A percentile compares a stretch with the other conserved stretches of the same genome.
Evolutionary conservation across 2,329 filamentous ascomycete genomes (phyloP).

Genomic region (Monosporascus cannonballus): DNA sequence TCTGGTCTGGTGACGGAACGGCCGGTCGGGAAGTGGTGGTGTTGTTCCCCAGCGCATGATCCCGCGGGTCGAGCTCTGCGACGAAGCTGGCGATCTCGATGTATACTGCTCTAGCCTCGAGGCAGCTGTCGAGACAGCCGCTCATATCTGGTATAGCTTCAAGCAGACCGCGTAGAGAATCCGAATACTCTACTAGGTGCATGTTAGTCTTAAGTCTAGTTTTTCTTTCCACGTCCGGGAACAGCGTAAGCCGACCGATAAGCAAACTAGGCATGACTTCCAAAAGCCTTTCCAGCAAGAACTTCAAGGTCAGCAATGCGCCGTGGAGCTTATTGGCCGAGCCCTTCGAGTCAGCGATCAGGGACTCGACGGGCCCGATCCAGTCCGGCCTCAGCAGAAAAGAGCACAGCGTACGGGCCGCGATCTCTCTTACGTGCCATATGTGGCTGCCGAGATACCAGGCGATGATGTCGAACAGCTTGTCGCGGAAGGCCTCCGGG

Average conservation of each 20-base stretch:
- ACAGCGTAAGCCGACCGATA: conserved; percentile 30
- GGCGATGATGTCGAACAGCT: conserved; percentile 53
- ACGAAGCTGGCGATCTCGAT: conserved; percentile 26
- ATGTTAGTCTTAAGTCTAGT: conserved; percentile 4
- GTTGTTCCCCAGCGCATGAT: neutral
- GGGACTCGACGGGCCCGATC: conserved; percentile 32
- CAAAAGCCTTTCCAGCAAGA: conserved; percentile 47
- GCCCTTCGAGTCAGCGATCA: conserved; percentile 27
- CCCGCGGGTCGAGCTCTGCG: conserved; percentile 2
- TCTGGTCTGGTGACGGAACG: neutral
- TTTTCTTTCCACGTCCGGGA: neutral
- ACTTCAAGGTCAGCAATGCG: conserved; percentile 48
- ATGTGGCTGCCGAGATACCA: conserved; percentile 61
- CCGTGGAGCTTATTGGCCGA: conserved; percentile 54
- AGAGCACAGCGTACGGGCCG: conserved; percentile 64
- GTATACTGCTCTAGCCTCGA: conserved; percentile 25
- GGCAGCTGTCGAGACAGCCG: conserved; percentile 12
- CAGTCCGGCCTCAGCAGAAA: conserved; percentile 50
- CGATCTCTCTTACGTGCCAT: conserved; percentile 79
- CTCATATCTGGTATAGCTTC: conserved; percentile 9
- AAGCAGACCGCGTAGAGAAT: conserved; percentile 14
- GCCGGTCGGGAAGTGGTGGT: neutral
- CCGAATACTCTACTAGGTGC: conserved; percentile 14
- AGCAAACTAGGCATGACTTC: conserved; percentile 39
- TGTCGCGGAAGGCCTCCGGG: conserved; percentile 47